Evolutionary conservation across 2,329 filamentous ascomycete species (phyloP), one percentile per base, ranked within the genome.

Genomic region (Colletotrichum destructivum): DNA sequence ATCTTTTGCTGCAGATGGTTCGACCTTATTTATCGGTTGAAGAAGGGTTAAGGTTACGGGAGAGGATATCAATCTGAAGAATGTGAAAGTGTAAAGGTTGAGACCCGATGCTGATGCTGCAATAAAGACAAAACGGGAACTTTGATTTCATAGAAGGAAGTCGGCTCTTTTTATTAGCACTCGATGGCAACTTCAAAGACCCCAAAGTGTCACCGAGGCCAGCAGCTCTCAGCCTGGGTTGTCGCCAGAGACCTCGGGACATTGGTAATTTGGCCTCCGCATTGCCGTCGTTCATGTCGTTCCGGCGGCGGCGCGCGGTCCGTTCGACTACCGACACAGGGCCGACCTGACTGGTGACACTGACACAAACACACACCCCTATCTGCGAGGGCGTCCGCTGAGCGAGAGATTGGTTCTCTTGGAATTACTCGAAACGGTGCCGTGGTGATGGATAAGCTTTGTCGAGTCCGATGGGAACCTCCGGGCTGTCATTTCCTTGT

Each of bases 391-490:
- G 60, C 12, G 56, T 61, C 62, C 56, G 42, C 26, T 56, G 13
- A 16, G 26, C 26, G n/a, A 21, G 31, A 60, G 26, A n/a, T 4
- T 3, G 13, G 31, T 61, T 71, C 62, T 66, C 63, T 35, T 15
- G 13, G n/a, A 56, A 66, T 71, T 71, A 16, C 68, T 40, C 9
- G 23, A 67, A 61, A 9, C 21, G 47, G 49, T 4, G 9, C 4
- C 7, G 21, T 15, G 26, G 38, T 31, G 18, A 16, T 18, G 21
- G 23, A 51, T 57, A 35, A 44, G 54, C 40, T 49, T 21, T 5
- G 11, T n/a, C 4, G 51, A 57, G 62, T 70, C 68, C 68, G 68
- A 26, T 67, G 63, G 68, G 49, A 62, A 67, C 23, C 23, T 71
- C 68, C 68, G 68, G 35, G 26, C 18, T 2, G 16, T 15, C 40